Evolutionary conservation across 2,329 filamentous ascomycete genomes (phyloP), one percentile per base, ranked within the genome.

Genomic region (Botrytis hyacinthi): DNA sequence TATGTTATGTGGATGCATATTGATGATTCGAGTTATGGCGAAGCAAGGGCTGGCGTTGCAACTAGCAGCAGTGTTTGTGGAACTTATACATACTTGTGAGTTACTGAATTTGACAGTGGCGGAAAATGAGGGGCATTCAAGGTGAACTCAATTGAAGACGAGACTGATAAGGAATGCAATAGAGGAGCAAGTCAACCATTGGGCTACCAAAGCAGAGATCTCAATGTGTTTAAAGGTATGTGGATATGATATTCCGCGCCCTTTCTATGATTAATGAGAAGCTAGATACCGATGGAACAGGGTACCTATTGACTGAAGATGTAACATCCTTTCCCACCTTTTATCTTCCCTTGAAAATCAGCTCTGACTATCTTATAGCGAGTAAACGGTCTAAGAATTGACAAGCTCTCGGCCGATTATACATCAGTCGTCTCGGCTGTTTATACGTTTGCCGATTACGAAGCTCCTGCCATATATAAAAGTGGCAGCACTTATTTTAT

Each of bases 1-100:
- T 93, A 90, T 80, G 90, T 92, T n/a, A 82, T 92, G 71, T 92
- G 88, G 84, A 85, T 92, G 84, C 90, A 92, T 78, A 91, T 92
- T 67, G 90, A 93, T 78, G 85, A 83, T 72, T 83, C 83, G 44
- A 85, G 85, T 78, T 92, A 92, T 76, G 85, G 84, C 1, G 90
- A 91, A 51, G 91, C 90, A 0, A 88, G 87, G 72, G 88, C 90
- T 1, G 91, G 90, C 0, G 88, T 92, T 9, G 91, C 90, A 0
- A 89, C 86, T 0, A 85, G 87, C 0, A 83, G 85, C 74, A 84
- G 82, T 0, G 87, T 92, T 0, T 92, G 90, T 76, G 90, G 91
- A 3, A 82, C 84, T 57, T 93, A 92, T 77, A 81, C 81, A 7
- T 88, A 87, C 77, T 76, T 82, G 79, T 80, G 67, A 77, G 79